Conservation (phyloP, 192 early-diverging fungal species). For the Helicostylum pulchrum region DNA sequence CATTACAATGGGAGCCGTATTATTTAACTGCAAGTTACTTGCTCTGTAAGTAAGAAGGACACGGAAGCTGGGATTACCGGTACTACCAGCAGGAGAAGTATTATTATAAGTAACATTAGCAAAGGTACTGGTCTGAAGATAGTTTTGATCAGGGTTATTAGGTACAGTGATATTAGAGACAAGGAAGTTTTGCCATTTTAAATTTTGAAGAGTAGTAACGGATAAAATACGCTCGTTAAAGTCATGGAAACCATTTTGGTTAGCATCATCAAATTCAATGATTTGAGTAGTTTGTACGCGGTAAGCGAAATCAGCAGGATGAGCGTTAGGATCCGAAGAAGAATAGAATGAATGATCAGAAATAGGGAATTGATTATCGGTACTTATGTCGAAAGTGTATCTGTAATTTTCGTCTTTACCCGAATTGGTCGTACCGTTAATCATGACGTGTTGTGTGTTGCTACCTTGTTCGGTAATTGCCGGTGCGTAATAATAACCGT, state of each 20-base stretch:
- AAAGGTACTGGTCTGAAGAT: slow-evolving; percentile 20
- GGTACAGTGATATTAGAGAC: slow-evolving; percentile 25
- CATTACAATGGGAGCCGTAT: slow-evolving; percentile 22
- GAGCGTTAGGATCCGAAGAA: slow-evolving; percentile 23
- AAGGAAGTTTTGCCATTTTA: slow-evolving; percentile 22
- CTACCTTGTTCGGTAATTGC: slow-evolving; percentile 7
- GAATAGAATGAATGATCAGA: slow-evolving; percentile 28
- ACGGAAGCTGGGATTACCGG: slow-evolving; percentile 13
- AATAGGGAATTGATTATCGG: slow-evolving; percentile 17
- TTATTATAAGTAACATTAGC: slow-evolving; percentile 20
- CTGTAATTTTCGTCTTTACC: slow-evolving; percentile 23
- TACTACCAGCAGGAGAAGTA: background rate
- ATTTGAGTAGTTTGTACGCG: slow-evolving; percentile 26
- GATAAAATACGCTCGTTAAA: slow-evolving; percentile 20
- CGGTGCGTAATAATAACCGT: slow-evolving; percentile 37
- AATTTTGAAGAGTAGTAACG: slow-evolving; percentile 21
- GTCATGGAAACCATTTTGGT: slow-evolving; percentile 34
- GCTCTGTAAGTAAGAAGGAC: slow-evolving; percentile 15
- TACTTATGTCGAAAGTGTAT: slow-evolving; percentile 20
- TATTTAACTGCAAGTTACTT: slow-evolving; percentile 32
- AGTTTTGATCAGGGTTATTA: slow-evolving; percentile 12
- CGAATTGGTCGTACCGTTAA: slow-evolving; percentile 32
- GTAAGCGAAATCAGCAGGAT: slow-evolving; percentile 34
- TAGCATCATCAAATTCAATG: slow-evolving; percentile 33
- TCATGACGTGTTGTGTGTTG: slow-evolving; percentile 17